Conservation (phyloP, 1,139 yeast species). For the Pichia sp. region DNA sequence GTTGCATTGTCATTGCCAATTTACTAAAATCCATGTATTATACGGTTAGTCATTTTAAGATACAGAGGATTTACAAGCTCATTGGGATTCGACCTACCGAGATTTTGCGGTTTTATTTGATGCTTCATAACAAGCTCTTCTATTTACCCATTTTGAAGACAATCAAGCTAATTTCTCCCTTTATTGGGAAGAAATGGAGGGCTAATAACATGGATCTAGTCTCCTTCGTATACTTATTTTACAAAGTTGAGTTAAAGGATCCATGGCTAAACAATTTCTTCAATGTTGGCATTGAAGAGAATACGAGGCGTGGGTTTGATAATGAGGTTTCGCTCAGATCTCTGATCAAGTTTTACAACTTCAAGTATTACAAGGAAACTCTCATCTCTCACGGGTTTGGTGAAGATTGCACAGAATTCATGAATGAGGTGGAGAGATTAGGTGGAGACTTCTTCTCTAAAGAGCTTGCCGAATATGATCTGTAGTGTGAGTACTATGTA, state of each 20-base stretch:
- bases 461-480: constrained; percentile 7
- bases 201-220: constrained; percentile 89
- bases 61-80: constrained; percentile 48
- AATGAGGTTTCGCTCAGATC: constrained; percentile 85
- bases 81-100: constrained; percentile 53
- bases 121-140: constrained; percentile 54
- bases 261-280: constrained; percentile 76
- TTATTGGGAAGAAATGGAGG: constrained; percentile 93
- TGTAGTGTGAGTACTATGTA: no score
- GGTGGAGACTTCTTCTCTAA: constrained; percentile 13
- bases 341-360: constrained; percentile 70
- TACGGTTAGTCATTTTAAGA: constrained; percentile 37
- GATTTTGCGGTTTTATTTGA: constrained; percentile 33
- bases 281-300: constrained; percentile 43
- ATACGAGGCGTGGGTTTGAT: constrained; percentile 70
- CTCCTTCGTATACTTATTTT: constrained; percentile 75
- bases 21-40: constrained; percentile 39
- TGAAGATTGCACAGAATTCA: constrained; percentile 8
- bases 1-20: constrained; percentile 39
- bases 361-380: constrained; percentile 43
- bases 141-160: constrained; percentile 66
- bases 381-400: constrained; percentile 32
- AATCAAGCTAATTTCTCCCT: constrained; percentile 77
- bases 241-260: constrained; percentile 66
- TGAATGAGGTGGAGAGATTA: constrained; percentile 10